Evolutionary conservation across 768 basidiomycete genomes (phyloP), one percentile per base, ranked within the genome.

Genomic region (Rhodotorula kratochvilovae): DNA sequence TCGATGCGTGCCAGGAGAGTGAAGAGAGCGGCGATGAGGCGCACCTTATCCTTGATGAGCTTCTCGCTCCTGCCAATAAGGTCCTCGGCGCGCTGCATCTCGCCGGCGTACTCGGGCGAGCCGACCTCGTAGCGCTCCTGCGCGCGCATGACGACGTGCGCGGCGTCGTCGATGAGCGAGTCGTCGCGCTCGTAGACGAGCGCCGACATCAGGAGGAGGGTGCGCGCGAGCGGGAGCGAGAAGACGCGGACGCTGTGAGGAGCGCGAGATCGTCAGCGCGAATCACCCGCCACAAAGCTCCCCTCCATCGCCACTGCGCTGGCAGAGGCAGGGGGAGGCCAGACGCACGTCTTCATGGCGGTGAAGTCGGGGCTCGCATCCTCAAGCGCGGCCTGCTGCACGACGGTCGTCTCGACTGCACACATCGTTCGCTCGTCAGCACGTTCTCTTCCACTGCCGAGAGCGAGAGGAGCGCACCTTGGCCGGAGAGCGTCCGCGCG

Each of bases 131-230:
- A 62, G 25, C 16, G 42, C n/a, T 31, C 4, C 29, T 42, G 6
- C 17, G 70, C 67, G n/a, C 51, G 25, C 11, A 25, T 11, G 3
- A 59, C 36, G 46, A 66, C 35, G 25, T 65, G 48, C n/a, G 43
- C 54, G 15, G 71, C 71, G 0, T 33, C 12, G 3, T 31, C 5
- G 48, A 72, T 67, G 33, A 35, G 36, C 5, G n/a, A 17, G 50
- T 66, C 65, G 29, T 46, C 29, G 61, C 70, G 65, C 43, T 71
- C 70, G 61, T 67, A 71, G 31, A 67, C 56, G 61, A 72, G 51
- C 2, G 71, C 39, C 36, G 63, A 65, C 67, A 72, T 68, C 46
- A 68, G 36, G 46, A 72, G 63, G 29, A 68, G n/a, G 23, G 63
- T n/a, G 17, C 60, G 61, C 15, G 70, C 70, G 65, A 71, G 64